Evolutionary conservation across 176 grass and related monocot genomes (phyloP), one percentile per base, ranked within the genome.

Genomic region (Carex myosuroides): DNA sequence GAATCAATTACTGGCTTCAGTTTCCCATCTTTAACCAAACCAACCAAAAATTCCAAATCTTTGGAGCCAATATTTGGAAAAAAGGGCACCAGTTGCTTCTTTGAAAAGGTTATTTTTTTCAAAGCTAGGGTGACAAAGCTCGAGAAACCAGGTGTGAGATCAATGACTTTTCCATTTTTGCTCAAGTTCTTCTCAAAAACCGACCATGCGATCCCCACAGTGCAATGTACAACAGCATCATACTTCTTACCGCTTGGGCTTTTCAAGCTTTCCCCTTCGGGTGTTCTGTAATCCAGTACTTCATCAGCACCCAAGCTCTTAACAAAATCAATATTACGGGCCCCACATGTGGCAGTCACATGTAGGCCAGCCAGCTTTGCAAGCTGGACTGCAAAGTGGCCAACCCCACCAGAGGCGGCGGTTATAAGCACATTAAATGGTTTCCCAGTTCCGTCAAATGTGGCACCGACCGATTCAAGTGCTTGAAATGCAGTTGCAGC

Each of bases 381-480:
- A 6, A 85, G 72, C 83, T 80, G 82, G 35, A 88, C 62, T 4
- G 87, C 63, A 54, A 70, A 85, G 0, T 58, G 33, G 8, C 87
- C 83, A 50, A 85, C 50, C 50, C 83, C 82, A 8, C 63, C 87
- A 26, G 83, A 82, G 18, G 61, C 80, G 9, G 54, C 73, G 4
- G 84, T 86, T 4, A 86, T 8, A 12, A 86, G 39, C 24, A 87
- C 18, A 33, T 82, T 87, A 1, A 17, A 18, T 5, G 59, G 1
- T 48, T 97, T 83, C 14, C 91, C 73, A 0, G 86, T 88, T 54
- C 91, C 86, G 2, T 93, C 84, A 4, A 97, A 93, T 80, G 90
- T 91, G 37, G 91, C 80, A 0, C 81, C 91, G 0, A 90, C 87
- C 17, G 46, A 6, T 41, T 84, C 83, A 13, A 97, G 37, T 0